Conservation (phyloP, 257 asterid species). For the Solanum tacnaense region DNA sequence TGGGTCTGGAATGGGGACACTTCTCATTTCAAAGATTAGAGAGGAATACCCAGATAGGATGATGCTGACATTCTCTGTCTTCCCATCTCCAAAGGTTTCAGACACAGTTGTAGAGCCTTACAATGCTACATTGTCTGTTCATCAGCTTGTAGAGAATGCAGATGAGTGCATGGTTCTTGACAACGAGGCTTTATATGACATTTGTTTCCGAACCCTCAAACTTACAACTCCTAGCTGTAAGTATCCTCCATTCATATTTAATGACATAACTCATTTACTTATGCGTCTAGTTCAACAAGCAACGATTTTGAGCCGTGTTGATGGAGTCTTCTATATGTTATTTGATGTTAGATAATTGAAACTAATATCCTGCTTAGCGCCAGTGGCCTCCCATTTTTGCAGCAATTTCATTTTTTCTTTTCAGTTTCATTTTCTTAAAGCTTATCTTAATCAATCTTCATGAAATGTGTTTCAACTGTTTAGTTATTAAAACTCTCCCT, state of each 20-base stretch:
- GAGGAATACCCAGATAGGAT: constrained; percentile 26
- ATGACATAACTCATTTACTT: neutral
- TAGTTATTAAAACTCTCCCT: neutral
- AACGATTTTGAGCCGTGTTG: neutral
- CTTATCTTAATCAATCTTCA: neutral
- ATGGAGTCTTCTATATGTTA: neutral
- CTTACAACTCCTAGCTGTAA: constrained; percentile 13
- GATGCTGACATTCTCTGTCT: constrained; percentile 28
- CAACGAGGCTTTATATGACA: constrained; percentile 8
- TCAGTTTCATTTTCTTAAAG: neutral
- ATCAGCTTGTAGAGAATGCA: constrained; percentile 24
- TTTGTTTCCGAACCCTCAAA: constrained; percentile 10
- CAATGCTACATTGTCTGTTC: constrained; percentile 21
- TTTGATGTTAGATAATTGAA: neutral
- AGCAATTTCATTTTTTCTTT: neutral
- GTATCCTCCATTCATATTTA: neutral
- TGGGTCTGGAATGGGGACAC: constrained; percentile 29
- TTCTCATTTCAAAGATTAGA: constrained; percentile 20
- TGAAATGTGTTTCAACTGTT: neutral
- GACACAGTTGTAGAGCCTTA: constrained; percentile 29
- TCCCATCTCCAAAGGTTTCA: constrained; percentile 21
- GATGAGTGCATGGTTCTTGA: constrained; percentile 25
- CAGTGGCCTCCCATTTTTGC: neutral
- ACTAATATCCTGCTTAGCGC: neutral
- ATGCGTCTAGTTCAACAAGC: neutral